Base-by-base conservation (phyloP, 805 yeast genomes). In the Suhomyces vadensis region DNA sequence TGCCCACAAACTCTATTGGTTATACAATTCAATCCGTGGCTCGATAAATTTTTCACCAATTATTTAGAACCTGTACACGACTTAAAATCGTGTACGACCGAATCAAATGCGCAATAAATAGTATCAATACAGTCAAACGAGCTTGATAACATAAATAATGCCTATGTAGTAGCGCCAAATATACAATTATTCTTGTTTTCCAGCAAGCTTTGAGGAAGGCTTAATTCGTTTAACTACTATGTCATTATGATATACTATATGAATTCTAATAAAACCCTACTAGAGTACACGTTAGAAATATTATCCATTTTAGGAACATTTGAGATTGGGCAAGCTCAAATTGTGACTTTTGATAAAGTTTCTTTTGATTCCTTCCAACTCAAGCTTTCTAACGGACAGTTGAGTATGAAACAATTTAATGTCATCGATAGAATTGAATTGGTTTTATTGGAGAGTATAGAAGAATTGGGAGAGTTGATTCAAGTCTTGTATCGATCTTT, bases 11-110 rank as follows among this genome's bases (percentile, higher is more conserved):
- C 33, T 8, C 20, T 29, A 9, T 20, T 5, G 33, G n/a, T n/a
- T 29, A 14, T 29, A 8, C 20, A 29, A 20, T 29, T 29, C n/a
- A 14, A n/a, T 29, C 33, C 11, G 33, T 29, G 16, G 19, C 19
- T 16, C 16, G 33, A 35, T 35, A 35, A 35, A 35, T 35, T 21
- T 21, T 35, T 21, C 37, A 22, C 37, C 25, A 19, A 21, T 25
- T 25, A 25, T 35, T 35, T 35, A 19, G 37, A 20, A 35, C 10
- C 11, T 20, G 10, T 17, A n/a, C 25, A 35, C 25, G 25, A 35
- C 23, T 20, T 29, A 17, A 29, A 17, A 20, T 29, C 33, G 33
- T 29, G 33, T 29, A 20, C 33, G 33, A 29, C 33, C 33, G 6
- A 16, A 17, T 29, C 33, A 29, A n/a, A 13, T 20, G 33, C 33